Conservation (phyloP, 2,329 filamentous ascomycete species). For the Tolypocladium cylindrosporum region DNA sequence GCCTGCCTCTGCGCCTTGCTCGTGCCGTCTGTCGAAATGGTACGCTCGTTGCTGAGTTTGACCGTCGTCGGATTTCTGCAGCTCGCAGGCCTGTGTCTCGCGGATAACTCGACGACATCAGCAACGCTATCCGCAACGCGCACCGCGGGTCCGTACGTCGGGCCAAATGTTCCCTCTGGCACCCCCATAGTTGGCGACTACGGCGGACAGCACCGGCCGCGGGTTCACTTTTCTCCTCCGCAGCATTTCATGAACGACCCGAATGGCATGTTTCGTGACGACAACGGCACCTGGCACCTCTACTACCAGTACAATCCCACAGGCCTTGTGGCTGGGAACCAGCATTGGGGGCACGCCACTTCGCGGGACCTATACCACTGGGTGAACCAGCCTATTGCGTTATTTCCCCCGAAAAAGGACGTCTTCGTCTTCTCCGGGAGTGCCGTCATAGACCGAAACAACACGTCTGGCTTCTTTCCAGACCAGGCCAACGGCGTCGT, state of each 20-base stretch:
- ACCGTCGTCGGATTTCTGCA: too few relatives aligned
- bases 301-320: constrained; percentile 50
- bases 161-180: too few relatives aligned
- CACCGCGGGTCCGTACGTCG: too few relatives aligned
- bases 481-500: constrained; percentile 51
- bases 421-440: constrained; percentile 43
- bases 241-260: too few relatives aligned
- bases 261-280: constrained; percentile 25
- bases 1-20: constrained; percentile 20
- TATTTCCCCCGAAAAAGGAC: constrained; percentile 36
- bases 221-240: too few relatives aligned
- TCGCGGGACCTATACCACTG: constrained; percentile 53
- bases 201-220: too few relatives aligned
- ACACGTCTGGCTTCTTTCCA: constrained; percentile 57
- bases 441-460: constrained; percentile 49
- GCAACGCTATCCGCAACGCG: too few relatives aligned
- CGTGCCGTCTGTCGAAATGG: too few relatives aligned
- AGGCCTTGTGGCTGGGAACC: constrained; percentile 40
- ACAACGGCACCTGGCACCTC: constrained; percentile 48
- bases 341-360: constrained; percentile 60
- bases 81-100: too few relatives aligned
- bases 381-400: constrained; percentile 53
- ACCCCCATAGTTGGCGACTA: too few relatives aligned
- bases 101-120: too few relatives aligned
- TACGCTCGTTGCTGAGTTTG: too few relatives aligned